Evolutionary conservation across 2,329 filamentous ascomycete species (phyloP), one percentile per base, ranked within the genome.

Genomic region (Colletotrichum truncatum): DNA sequence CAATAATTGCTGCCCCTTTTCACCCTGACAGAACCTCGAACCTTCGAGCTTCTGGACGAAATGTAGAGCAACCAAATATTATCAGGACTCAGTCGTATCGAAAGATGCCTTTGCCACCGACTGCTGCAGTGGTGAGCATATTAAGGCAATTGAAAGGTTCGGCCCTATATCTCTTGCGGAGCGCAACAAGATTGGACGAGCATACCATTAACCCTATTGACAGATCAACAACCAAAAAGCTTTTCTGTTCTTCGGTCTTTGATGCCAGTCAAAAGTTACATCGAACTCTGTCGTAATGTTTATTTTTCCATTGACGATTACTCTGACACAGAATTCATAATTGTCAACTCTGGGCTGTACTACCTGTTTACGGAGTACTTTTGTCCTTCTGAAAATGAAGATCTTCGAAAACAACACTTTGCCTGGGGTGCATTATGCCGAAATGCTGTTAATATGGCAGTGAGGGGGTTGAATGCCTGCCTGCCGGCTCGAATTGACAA

Each of bases 271-370:
- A 77, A 80, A 6, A 79, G 83, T 57, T 87, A 87, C 64, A 77
- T 79, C 5, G 80, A 81, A 45, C 75, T 82, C 3, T 87, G 85
- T 66, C 81, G 76, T 6, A 74, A 74, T 52, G 78, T 84, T 28
- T 87, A 86, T 68, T 86, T 86, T 54, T 76, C 80, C 6, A 81
- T 82, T 0, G 83, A 86, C 3, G 82, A 85, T 45, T 81, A 82
- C 64, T 80, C 80, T 7, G 79, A 86, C 53, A 76, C 81, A 9
- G 79, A 76, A 2, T 87, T 86, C 64, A 81, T 85, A 64, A 79
- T 82, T 18, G 81, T 84, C 52, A 85, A 82, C 61, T 77, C 75
- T 2, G 81, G 82, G 3, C 74, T 86, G 10, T 84, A 82, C 67
- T 84, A 83, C 57, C 70, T 85, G 21, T 82, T 84, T 65, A 75